Evolutionary conservation across 768 basidiomycete genomes (phyloP).

Genomic region (Phylloporus sp.): DNA sequence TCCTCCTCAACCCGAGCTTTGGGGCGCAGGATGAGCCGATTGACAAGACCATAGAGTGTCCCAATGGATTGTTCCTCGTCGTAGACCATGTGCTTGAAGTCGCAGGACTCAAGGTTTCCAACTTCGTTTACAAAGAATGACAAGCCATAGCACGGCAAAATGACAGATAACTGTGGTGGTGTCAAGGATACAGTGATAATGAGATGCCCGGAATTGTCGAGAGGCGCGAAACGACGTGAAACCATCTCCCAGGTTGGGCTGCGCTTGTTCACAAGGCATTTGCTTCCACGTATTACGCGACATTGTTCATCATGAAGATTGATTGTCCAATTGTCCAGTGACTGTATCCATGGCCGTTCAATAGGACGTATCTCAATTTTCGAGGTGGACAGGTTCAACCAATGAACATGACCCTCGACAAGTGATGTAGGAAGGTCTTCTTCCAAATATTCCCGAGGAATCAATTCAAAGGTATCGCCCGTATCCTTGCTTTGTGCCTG

Average conservation of each 20-base stretch:
- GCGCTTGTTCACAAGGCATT: conserved; percentile 20
- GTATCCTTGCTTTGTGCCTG: neutral
- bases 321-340: conserved; percentile 19
- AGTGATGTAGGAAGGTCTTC: neutral
- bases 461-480: neutral
- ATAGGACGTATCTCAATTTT: conserved; percentile 24
- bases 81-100: conserved; percentile 35
- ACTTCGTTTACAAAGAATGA: conserved; percentile 32
- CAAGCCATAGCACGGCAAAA: conserved; percentile 34
- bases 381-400: conserved; percentile 16
- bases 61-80: conserved; percentile 35
- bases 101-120: conserved; percentile 32
- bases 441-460: neutral
- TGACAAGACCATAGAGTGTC: conserved; percentile 38
- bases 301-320: neutral
- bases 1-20: neutral
- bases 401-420: conserved; percentile 17
- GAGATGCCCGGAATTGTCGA: neutral
- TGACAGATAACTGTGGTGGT: conserved; percentile 7
- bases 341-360: conserved; percentile 15
- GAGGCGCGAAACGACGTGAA: neutral
- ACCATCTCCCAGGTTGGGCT: conserved; percentile 10
- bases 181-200: conserved; percentile 7
- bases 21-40: conserved; percentile 25
- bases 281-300: no score